Evolutionary conservation across 768 basidiomycete species (phyloP), one percentile per base, ranked within the genome.

Genomic region (Termitomyces sp.): DNA sequence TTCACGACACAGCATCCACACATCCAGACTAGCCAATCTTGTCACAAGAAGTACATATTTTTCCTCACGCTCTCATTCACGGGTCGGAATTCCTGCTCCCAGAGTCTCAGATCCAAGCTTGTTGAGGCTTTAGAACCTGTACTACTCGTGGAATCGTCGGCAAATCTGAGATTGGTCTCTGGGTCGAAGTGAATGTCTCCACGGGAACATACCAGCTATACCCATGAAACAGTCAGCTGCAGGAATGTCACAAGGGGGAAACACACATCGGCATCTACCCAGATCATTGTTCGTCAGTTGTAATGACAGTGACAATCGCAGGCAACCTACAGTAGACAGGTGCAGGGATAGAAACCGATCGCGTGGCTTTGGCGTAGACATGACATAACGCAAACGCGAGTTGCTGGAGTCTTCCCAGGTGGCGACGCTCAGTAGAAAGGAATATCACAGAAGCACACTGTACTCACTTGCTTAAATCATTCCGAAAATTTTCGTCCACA

Each of bases 331-430:
- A 86, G 59, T 87, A 87, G 0, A 87, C 84, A 0, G 85, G 87
- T 0, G 85, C 86, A 0, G 86, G 87, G 45, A 88, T 84, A 0
- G 84, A 87, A 3, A 87, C 87, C 0, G 85, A 83, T n/a, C 84
- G 78, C 1, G 87, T 87, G 11, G 86, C 79, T 4, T 86, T 79
- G 2, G 85, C 80, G 53, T 86, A 88, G n/a, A 84, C 79, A 53
- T 88, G 86, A 62, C 87, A 88, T 0, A 87, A 70, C 0, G 84
- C 76, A 52, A 67, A 70, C 1, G 81, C 72, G 14, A 83, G 62
- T 22, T 72, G 68, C 54, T 84, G 77, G 20, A 84, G 57, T 0
- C 82, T 64, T 56, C 38, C 51, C 24, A 35, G 32, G 33, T 46
- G 32, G 52, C 22, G 43, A 51, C 41, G 38, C 54, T 58, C 51